phyloP scores from a whole-genome alignment of 306 rosid genomes.

The Cucumis hystrix region DNA sequence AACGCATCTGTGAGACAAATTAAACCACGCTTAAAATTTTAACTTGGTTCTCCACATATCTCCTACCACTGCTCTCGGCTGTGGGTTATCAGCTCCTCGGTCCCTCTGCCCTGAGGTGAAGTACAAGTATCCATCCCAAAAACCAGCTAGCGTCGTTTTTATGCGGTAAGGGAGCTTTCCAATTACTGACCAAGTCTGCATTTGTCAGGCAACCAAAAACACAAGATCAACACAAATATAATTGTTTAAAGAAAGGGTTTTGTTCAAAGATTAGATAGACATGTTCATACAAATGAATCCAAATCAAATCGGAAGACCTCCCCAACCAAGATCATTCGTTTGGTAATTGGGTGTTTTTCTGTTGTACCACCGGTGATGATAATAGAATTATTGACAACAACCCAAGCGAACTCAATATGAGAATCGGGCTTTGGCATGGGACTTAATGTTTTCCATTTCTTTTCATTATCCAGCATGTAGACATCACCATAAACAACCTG shows the following conservation, averaged over 20 bases:
- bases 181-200: conserved; percentile 82
- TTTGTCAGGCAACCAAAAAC: not conserved
- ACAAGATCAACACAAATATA: not conserved
- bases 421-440: conserved; percentile 81
- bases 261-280: not conserved
- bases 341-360: conserved; percentile 69
- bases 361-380: conserved; percentile 80
- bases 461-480: conserved; percentile 67
- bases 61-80: conserved; percentile 53
- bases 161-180: conserved; percentile 85
- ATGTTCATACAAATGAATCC: conserved; percentile 37
- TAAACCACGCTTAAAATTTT: not conserved
- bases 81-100: conserved; percentile 86
- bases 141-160: conserved; percentile 70
- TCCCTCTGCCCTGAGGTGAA: conserved; percentile 91
- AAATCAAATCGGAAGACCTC: conserved; percentile 70
- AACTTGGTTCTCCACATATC: conserved; percentile 80
- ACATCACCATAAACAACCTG: conserved; percentile 81
- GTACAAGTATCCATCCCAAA: conserved; percentile 76
- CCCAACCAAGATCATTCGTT: conserved; percentile 78
- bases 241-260: not conserved
- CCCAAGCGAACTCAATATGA: conserved; percentile 80
- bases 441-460: conserved; percentile 69
- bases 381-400: conserved; percentile 57
- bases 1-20: not conserved